Conservation (phyloP, 805 yeast genomes). For the Ogataea paradorogensis region DNA sequence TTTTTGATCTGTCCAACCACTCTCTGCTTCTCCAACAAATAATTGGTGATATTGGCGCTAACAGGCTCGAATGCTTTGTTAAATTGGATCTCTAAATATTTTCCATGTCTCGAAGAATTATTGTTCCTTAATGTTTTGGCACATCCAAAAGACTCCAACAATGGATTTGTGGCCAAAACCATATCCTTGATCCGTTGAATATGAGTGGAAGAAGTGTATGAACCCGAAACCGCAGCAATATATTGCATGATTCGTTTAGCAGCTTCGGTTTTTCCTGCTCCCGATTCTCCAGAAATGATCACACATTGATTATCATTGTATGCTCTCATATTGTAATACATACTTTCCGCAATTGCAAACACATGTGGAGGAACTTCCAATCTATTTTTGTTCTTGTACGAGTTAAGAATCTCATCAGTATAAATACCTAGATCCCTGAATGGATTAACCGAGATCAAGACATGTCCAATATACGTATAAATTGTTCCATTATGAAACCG, state of each 20-base stretch:
- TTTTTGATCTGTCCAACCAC: slow-evolving; percentile 92
- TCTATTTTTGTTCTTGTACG: slow-evolving; percentile 88
- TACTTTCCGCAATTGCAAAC: slow-evolving; percentile 93
- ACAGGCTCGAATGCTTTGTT: slow-evolving; percentile 81
- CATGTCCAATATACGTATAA: slow-evolving; percentile 92
- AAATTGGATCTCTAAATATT: slow-evolving; percentile 88
- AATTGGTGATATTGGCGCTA: slow-evolving; percentile 94
- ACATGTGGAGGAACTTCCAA: slow-evolving; percentile 98
- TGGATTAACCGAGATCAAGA: slow-evolving; percentile 93
- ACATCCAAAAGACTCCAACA: slow-evolving; percentile 88
- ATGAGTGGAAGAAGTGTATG: slow-evolving; percentile 54
- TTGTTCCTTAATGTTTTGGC: slow-evolving; percentile 88
- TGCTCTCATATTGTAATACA: slow-evolving; percentile 93
- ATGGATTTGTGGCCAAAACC: slow-evolving; percentile 96
- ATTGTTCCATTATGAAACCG: slow-evolving; percentile 87
- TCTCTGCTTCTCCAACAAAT: slow-evolving; percentile 89
- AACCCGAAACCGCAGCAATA: slow-evolving; percentile 84
- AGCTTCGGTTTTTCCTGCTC: slow-evolving; percentile 98
- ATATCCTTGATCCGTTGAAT: slow-evolving; percentile 90
- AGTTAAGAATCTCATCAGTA: slow-evolving; percentile 69
- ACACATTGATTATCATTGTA: slow-evolving; percentile 96
- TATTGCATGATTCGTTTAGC: slow-evolving; percentile 98
- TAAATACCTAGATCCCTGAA: slow-evolving; percentile 95
- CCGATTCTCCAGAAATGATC: slow-evolving; percentile 95
- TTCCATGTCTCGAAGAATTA: slow-evolving; percentile 90